These are phyloP conservation scores for Solanum appendiculatum DNA, from an alignment of 257 asterid species.

Conservation along the genomic window DNA sequence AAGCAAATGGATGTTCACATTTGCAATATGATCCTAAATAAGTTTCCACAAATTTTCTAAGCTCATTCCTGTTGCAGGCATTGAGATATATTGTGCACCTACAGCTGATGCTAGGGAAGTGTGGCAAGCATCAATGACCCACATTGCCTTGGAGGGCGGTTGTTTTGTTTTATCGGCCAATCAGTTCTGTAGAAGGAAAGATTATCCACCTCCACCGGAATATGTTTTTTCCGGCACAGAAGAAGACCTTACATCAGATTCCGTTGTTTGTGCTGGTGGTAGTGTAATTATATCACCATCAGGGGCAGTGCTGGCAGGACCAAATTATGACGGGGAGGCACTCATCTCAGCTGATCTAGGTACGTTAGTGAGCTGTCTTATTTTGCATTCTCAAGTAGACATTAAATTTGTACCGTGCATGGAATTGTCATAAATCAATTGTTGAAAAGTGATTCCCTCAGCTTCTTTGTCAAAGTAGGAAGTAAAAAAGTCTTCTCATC, in stretches of 20 bases:
- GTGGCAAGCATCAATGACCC: slow-evolving; percentile 98
- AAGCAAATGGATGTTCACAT: background rate
- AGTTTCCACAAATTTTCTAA: background rate
- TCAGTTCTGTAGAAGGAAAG: slow-evolving; percentile 89
- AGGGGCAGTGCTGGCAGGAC: slow-evolving; percentile 85
- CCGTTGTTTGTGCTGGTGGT: slow-evolving; percentile 92
- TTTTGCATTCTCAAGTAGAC: background rate
- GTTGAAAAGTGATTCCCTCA: background rate
- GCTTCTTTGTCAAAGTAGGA: background rate
- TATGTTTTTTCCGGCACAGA: slow-evolving; percentile 62
- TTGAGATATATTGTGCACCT: slow-evolving; percentile 94
- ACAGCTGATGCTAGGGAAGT: slow-evolving; percentile 87
- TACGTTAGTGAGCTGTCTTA: slow-evolving; percentile 4
- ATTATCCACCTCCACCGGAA: slow-evolving; percentile 92
- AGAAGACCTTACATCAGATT: slow-evolving; percentile 69
- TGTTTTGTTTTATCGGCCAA: slow-evolving; percentile 93
- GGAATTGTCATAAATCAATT: background rate
- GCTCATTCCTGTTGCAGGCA: slow-evolving; percentile 30
- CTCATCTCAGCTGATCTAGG: slow-evolving; percentile 95
- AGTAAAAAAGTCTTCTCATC: background rate
- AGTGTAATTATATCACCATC: slow-evolving; percentile 90
- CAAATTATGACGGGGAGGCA: slow-evolving; percentile 88
- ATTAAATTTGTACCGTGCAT: background rate
- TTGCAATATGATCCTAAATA: background rate
- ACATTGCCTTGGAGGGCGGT: slow-evolving; percentile 93